Base-by-base conservation (phyloP, 2,329 filamentous ascomycete genomes). In the Monosporascus ibericus region DNA sequence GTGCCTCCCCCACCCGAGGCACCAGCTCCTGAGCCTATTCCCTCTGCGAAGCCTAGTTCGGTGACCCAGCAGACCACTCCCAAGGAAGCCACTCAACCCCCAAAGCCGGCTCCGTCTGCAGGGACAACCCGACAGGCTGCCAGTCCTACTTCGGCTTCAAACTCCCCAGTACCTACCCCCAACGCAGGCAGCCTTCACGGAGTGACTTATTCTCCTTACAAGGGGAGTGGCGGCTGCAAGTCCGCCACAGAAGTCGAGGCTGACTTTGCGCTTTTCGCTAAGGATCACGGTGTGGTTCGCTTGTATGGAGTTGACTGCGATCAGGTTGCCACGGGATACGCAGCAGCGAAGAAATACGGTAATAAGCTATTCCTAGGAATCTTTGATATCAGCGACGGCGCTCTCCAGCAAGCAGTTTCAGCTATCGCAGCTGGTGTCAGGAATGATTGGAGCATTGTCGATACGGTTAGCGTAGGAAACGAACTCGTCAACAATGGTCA, bases 231-330 rank as follows among this genome's bases (percentile, higher is more conserved):
- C 30, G 70, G 70, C 52, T 95, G 90, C 78, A 94, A 92, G 68
- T 74, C 78, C 6, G 72, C 77, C 50, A 70, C 73, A 1, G 74
- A 89, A 60, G 77, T 95, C 49, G 74, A 80, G 54, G 65, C 71
- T 20, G 90, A 95, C 63, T 81, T 94, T 60, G 70, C 72, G 17
- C 70, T 70, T 49, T 73, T 82, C 27, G 73, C 72, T 15, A 66
- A 70, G 22, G 68, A 70, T 15, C 91, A 87, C 69, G 75, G 76
- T 18, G 69, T 84, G 37, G 73, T 95, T 51, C 87, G 91, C 48
- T 80, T 88, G 64, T 95, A 95, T 65, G 90, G 90, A 49, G 82
- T 84, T 52, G 88, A 91, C 68, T 95, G 90, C 68, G 74, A 89
- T 63, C 87, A 92, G 67, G 79, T 90, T 39, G 67, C 76, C 2